Percentiles rank a stretch among this genome's conserved stretches.
Evolutionary conservation across 1,139 yeast genomes (phyloP).

Genomic region (Blastobotrys capitulatus): DNA sequence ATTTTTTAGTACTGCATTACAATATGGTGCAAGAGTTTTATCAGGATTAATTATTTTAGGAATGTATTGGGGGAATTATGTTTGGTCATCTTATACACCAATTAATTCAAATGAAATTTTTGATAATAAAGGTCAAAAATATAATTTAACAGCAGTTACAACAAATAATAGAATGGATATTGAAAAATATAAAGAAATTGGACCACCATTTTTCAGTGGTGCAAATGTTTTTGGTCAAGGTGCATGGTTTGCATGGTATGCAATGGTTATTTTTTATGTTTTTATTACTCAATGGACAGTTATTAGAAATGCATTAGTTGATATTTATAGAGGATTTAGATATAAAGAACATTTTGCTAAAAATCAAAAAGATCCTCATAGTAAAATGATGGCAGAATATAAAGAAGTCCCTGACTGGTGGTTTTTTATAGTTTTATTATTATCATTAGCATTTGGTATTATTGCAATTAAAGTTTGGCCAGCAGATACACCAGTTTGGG

Average conservation of each 20-base stretch:
- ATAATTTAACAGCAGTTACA: conserved; percentile 40
- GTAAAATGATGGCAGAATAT: conserved; percentile 44
- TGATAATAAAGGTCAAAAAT: conserved; percentile 43
- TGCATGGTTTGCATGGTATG: conserved; percentile 33
- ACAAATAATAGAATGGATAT: conserved; percentile 29
- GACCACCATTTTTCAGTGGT: conserved; percentile 44
- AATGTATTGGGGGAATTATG: conserved; percentile 47
- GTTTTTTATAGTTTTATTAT: conserved; percentile 42
- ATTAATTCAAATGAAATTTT: conserved; percentile 44
- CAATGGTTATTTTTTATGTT: conserved; percentile 23
- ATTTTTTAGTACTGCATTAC: conserved; percentile 40
- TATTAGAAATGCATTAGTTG: background rate
- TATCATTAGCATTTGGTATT: conserved; percentile 46
- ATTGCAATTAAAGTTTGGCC: conserved; percentile 41
- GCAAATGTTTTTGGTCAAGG: conserved; percentile 37
- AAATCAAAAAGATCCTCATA: conserved; percentile 39
- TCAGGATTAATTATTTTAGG: conserved; percentile 40
- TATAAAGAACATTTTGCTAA: background rate
- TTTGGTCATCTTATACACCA: conserved; percentile 49
- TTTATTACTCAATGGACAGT: conserved; percentile 18
- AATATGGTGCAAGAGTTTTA: conserved; percentile 39
- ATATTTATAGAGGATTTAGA: conserved; percentile 18
- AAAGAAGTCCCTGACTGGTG: conserved; percentile 64
- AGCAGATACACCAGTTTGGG: conserved; percentile 43
- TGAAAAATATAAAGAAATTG: conserved; percentile 28